A percentile compares a stretch with the other conserved stretches of the same genome.
phyloP scores from a whole-genome alignment of 2,329 filamentous ascomycete genomes.

The Metarhizium sp. region DNA sequence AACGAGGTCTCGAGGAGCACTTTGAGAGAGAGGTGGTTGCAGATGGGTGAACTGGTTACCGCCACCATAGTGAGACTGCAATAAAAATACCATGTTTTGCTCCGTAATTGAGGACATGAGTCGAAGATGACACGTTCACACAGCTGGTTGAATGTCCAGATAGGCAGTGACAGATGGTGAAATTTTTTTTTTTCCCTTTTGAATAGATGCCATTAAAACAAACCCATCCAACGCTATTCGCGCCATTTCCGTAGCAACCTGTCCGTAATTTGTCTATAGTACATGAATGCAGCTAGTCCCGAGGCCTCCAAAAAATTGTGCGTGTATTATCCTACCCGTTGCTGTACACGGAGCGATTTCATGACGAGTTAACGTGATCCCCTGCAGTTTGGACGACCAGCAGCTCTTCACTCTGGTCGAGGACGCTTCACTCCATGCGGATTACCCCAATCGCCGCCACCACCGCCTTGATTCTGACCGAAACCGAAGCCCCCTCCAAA shows the following conservation, averaged over 20 bases:
- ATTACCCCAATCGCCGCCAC: slow-evolving; percentile 58
- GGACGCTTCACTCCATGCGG: slow-evolving; percentile 74
- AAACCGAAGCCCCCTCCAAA: slow-evolving; percentile 68
- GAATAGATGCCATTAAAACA: background rate
- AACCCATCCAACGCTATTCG: slow-evolving; percentile 4
- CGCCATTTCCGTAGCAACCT: slow-evolving; percentile 5
- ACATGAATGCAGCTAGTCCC: slow-evolving; percentile 6
- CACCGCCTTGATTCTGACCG: slow-evolving; percentile 36
- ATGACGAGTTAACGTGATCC: background rate
- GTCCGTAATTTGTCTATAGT: slow-evolving; percentile 2
- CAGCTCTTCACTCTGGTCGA: slow-evolving; percentile 50
- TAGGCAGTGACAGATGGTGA: too few relatives aligned
- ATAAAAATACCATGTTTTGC: background rate
- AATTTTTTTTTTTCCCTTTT: background rate
- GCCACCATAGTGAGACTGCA: slow-evolving; percentile 10
- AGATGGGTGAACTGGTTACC: slow-evolving; percentile 16
- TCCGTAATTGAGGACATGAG: background rate
- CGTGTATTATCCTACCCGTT: background rate
- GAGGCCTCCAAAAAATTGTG: background rate
- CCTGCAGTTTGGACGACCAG: background rate
- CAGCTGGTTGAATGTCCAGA: too few relatives aligned
- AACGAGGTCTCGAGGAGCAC: slow-evolving; percentile 13
- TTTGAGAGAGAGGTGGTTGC: slow-evolving; percentile 15
- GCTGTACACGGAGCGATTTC: background rate
- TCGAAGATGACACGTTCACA: background rate